phyloP scores from a whole-genome alignment of 2,329 filamentous ascomycete species.

The Fusarium liriodendri region DNA sequence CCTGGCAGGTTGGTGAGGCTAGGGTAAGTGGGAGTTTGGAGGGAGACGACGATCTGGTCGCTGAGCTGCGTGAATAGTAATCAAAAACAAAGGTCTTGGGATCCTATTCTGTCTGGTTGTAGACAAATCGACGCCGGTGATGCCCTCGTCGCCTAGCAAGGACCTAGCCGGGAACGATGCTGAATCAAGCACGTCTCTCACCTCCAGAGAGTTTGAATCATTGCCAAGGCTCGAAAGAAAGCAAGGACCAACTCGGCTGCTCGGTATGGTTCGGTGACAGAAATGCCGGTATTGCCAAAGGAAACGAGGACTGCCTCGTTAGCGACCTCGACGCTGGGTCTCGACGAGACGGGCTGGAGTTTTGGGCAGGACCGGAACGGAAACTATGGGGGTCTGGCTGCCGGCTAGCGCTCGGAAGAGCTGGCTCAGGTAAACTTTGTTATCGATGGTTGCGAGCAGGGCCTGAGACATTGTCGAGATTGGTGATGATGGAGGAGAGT shows the following conservation, averaged over 20 bases:
- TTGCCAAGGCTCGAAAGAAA: neutral
- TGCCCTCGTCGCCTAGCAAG: neutral
- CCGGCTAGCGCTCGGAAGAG: neutral
- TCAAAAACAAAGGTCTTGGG: neutral
- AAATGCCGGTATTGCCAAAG: neutral
- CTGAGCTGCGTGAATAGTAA: neutral
- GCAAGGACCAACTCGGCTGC: neutral
- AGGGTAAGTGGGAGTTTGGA: neutral
- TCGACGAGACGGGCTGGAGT: neutral
- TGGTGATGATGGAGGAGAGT: constrained; percentile 1
- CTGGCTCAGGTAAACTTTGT: neutral
- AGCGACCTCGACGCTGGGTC: neutral
- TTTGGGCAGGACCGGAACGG: neutral
- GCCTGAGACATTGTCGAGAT: neutral
- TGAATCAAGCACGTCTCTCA: neutral
- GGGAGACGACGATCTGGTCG: neutral
- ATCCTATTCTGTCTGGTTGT: neutral
- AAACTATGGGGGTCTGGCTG: neutral
- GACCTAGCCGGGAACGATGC: neutral
- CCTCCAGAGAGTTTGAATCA: neutral
- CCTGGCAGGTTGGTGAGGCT: neutral
- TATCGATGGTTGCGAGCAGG: constrained; percentile 2
- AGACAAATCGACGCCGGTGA: neutral
- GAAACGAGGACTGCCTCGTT: neutral
- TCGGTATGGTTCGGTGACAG: neutral